These are phyloP conservation scores for Tympanopsis confertula DNA, from an alignment of 2,329 filamentous ascomycete genomes.

Conservation along the genomic window DNA sequence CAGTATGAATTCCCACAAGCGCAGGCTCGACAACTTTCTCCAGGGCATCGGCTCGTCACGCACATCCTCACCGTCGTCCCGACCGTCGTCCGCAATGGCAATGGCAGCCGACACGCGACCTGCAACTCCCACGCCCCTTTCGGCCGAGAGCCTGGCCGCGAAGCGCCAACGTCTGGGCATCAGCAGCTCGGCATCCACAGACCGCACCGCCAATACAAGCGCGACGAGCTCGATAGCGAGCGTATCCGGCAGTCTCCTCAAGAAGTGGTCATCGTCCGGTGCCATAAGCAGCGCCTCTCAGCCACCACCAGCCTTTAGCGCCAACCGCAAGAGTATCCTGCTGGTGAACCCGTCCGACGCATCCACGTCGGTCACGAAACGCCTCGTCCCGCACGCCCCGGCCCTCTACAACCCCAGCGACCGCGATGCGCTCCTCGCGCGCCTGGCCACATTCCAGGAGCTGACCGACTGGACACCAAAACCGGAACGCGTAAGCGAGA, in stretches of 20 bases:
- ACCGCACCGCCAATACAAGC: too few species aligned
- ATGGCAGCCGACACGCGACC: constrained; percentile 19
- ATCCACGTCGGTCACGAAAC: too few species aligned
- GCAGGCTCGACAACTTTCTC: constrained; percentile 69
- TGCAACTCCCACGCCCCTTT: constrained; percentile 11
- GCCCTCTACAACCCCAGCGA: constrained; percentile 80
- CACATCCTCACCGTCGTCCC: constrained; percentile 19
- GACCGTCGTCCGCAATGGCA: constrained; percentile 27
- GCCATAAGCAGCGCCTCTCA: too few species aligned
- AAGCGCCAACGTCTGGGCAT: not conserved
- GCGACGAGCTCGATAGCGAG: too few species aligned
- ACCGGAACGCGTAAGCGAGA: constrained; percentile 72
- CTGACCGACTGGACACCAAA: constrained; percentile 92
- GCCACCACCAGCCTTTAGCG: too few species aligned
- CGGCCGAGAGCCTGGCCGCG: constrained; percentile 5
- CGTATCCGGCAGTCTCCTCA: too few species aligned
- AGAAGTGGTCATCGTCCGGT: too few species aligned
- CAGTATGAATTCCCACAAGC: constrained; percentile 75
- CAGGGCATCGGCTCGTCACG: constrained; percentile 45
- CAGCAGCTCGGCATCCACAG: too few species aligned
- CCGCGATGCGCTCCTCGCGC: constrained; percentile 66
- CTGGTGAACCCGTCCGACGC: too few species aligned
- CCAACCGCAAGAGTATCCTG: too few species aligned
- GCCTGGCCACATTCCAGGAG: constrained; percentile 79
- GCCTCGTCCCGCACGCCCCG: constrained; percentile 12